phyloP scores from a whole-genome alignment of 2,329 filamentous ascomycete species.

The Neopestalotiopsis clavispora region DNA sequence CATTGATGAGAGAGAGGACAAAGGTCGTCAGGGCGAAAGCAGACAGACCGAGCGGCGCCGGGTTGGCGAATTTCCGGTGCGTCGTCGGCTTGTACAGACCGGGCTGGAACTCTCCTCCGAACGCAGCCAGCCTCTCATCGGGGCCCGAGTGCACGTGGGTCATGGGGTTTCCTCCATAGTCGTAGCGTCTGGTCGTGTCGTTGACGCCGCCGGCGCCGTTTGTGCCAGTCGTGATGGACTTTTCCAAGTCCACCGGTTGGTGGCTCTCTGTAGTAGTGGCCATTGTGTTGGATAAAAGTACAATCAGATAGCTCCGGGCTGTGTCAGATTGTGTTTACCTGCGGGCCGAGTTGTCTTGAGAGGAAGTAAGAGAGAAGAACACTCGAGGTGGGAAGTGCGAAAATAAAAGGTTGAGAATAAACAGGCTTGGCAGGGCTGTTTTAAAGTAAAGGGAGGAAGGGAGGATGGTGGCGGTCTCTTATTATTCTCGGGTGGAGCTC shows the following conservation, averaged over 20 bases:
- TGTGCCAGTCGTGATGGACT: slow-evolving; percentile 16
- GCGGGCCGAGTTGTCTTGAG: background rate
- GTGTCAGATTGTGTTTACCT: background rate
- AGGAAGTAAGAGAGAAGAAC: background rate
- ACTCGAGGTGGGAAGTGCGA: background rate
- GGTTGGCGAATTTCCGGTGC: slow-evolving; percentile 78
- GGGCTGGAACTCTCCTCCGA: slow-evolving; percentile 76
- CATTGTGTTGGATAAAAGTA: slow-evolving; percentile 18
- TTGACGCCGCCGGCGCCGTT: slow-evolving; percentile 19
- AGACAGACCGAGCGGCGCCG: slow-evolving; percentile 75
- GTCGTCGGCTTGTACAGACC: slow-evolving; percentile 67
- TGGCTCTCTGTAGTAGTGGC: slow-evolving; percentile 20
- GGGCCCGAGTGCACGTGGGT: slow-evolving; percentile 38
- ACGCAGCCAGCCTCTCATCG: slow-evolving; percentile 57
- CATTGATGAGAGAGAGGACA: slow-evolving; percentile 76
- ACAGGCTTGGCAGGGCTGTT: background rate
- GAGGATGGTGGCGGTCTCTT: background rate
- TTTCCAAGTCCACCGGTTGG: slow-evolving; percentile 20
- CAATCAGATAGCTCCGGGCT: too few relatives aligned
- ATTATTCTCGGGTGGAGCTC: slow-evolving; percentile 12
- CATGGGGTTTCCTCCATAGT: slow-evolving; percentile 47
- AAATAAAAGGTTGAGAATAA: background rate
- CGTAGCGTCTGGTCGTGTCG: slow-evolving; percentile 32
- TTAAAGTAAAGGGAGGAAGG: background rate
- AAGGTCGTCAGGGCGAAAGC: slow-evolving; percentile 87